Conservation (phyloP, 2,329 filamentous ascomycete species). For the Neoscytalidium dimidiatum region DNA sequence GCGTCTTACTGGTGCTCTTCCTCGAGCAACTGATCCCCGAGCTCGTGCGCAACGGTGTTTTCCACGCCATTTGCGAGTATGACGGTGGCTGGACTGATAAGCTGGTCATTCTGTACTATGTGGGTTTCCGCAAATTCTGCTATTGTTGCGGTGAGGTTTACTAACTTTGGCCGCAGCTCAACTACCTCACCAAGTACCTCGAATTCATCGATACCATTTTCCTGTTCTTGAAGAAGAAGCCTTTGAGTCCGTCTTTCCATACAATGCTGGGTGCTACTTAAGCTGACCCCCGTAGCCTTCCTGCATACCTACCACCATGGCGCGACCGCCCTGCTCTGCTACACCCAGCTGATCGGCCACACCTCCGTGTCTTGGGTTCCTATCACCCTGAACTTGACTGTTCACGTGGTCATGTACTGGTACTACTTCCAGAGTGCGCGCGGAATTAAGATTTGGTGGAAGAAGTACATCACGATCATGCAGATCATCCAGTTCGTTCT, state of each 20-base stretch:
- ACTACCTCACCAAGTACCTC: constrained; percentile 97
- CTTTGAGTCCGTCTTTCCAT: constrained; percentile 64
- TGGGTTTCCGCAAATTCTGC: constrained; percentile 52
- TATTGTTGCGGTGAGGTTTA: constrained; percentile 20
- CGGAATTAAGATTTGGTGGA: constrained; percentile 97
- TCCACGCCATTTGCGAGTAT: constrained; percentile 80
- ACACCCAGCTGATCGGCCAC: constrained; percentile 90
- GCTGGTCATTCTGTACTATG: constrained; percentile 94
- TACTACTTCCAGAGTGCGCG: constrained; percentile 99
- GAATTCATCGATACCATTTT: constrained; percentile 95
- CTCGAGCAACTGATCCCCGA: constrained; percentile 88
- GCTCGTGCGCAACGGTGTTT: constrained; percentile 76
- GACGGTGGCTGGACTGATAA: constrained; percentile 92
- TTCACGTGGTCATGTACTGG: constrained; percentile 99
- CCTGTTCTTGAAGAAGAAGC: constrained; percentile 99
- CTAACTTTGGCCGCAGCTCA: constrained; percentile 66
- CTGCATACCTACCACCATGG: constrained; percentile 99
- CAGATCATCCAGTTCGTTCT: constrained; percentile 98
- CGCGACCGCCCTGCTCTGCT: constrained; percentile 94
- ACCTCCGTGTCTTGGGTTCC: constrained; percentile 94
- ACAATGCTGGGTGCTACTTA: background rate
- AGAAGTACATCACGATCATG: constrained; percentile 98
- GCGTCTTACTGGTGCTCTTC: constrained; percentile 77
- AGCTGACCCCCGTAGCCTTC: constrained; percentile 61
- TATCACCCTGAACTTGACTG: constrained; percentile 87